These are phyloP conservation scores for Dicorynia guianensis DNA, from an alignment of 306 rosid genomes.

Conservation along the genomic window DNA sequence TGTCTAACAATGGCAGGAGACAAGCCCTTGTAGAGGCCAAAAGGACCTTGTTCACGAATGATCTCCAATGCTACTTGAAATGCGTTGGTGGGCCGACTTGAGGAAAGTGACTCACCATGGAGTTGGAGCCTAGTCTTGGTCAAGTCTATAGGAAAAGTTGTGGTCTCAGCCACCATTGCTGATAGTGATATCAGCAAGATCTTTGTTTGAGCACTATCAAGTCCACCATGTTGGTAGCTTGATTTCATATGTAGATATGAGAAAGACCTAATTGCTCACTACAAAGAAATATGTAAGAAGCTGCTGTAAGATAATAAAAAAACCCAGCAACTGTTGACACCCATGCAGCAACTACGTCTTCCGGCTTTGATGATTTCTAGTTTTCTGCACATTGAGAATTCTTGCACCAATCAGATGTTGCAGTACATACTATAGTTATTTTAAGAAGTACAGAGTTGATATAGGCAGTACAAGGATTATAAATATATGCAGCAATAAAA, in stretches of 20 bases:
- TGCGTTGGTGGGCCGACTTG: constrained; percentile 56
- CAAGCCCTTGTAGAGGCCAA: constrained; percentile 80
- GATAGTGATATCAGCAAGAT: constrained; percentile 66
- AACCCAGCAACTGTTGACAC: constrained; percentile 15
- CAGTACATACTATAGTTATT: neutral
- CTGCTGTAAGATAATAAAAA: constrained; percentile 2
- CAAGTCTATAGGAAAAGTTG: constrained; percentile 86
- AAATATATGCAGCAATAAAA: neutral
- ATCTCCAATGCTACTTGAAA: constrained; percentile 64
- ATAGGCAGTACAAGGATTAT: neutral
- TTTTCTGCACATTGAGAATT: constrained; percentile 23
- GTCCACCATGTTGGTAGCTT: constrained; percentile 45
- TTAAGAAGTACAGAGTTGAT: neutral
- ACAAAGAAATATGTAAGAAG: neutral
- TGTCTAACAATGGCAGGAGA: constrained; percentile 86
- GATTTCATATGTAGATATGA: constrained; percentile 48
- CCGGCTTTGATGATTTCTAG: constrained; percentile 24
- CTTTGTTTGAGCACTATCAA: constrained; percentile 48
- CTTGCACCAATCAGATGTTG: neutral
- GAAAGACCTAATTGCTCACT: constrained; percentile 27
- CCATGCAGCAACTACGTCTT: constrained; percentile 9
- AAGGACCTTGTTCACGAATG: constrained; percentile 64
- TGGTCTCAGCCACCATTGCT: constrained; percentile 87
- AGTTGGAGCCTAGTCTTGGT: constrained; percentile 91
- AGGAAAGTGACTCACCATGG: constrained; percentile 70